Percentiles rank a stretch among this genome's conserved stretches.
Conservation (phyloP, 2,329 filamentous ascomycete genomes). For the Venturia oleaginea region DNA sequence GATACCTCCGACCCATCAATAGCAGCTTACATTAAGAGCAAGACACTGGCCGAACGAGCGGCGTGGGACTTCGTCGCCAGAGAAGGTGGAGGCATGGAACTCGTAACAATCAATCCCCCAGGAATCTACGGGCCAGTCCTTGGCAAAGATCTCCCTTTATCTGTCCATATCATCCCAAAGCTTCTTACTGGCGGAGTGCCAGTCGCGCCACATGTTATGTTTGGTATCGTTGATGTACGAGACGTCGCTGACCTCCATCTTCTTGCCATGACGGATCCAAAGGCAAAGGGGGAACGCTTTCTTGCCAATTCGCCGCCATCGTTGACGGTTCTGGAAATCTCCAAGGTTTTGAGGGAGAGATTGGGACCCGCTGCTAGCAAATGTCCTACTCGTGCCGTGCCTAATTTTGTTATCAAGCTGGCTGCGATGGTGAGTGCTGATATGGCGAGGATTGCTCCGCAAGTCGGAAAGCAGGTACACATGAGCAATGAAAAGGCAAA, state of each 20-base stretch:
- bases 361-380: constrained; percentile 14
- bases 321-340: constrained; percentile 19
- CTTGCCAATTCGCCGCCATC: constrained; percentile 39
- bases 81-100: constrained; percentile 41
- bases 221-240: constrained; percentile 38
- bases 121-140: constrained; percentile 43
- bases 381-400: constrained; percentile 17
- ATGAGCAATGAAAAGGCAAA: constrained; percentile 22
- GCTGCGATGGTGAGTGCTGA: constrained; percentile 18
- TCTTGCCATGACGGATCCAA: constrained; percentile 46
- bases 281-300: constrained; percentile 53
- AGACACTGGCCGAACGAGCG: constrained; percentile 52
- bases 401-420: constrained; percentile 19
- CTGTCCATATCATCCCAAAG: constrained; percentile 57
- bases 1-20: constrained; percentile 12
- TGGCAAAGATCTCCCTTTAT: constrained; percentile 60
- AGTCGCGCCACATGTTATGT: constrained; percentile 26
- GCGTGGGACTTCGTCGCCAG: constrained; percentile 45
- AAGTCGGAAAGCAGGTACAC: constrained; percentile 19
- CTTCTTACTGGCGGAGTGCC: constrained; percentile 51
- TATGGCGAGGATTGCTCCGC: constrained; percentile 18
- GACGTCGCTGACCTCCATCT: constrained; percentile 56
- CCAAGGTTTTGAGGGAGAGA: constrained; percentile 16
- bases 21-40: constrained; percentile 34
- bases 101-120: constrained; percentile 42